phyloP scores from a whole-genome alignment of 2,329 filamentous ascomycete species.

The Phaeoacremonium minimum region DNA sequence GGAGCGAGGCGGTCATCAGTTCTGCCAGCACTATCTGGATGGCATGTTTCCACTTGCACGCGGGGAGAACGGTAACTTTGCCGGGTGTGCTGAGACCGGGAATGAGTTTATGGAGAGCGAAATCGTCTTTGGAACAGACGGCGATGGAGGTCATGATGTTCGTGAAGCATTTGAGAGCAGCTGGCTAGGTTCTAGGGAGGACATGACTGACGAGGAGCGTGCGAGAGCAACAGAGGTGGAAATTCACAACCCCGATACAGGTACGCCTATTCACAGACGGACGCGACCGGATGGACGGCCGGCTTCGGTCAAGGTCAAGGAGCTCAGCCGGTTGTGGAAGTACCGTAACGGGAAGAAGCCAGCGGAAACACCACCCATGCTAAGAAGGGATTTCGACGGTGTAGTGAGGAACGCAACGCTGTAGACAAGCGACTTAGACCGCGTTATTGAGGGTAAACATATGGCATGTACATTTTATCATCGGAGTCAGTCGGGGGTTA shows the following conservation, averaged over 20 bases:
- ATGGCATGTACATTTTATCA: too few relatives aligned
- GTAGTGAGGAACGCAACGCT: conserved; percentile 33
- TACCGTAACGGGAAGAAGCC: conserved; percentile 58
- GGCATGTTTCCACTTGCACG: conserved; percentile 53
- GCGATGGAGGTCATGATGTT: conserved; percentile 35
- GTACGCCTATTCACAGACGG: conserved; percentile 2
- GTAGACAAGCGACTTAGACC: too few relatives aligned
- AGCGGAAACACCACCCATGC: conserved; percentile 30
- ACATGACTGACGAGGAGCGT: conserved; percentile 29
- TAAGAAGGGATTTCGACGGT: too few relatives aligned
- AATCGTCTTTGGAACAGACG: conserved; percentile 39
- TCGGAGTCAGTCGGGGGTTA: too few relatives aligned
- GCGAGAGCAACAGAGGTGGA: conserved; percentile 19
- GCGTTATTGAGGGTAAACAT: too few relatives aligned
- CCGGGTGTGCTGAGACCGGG: conserved; percentile 20
- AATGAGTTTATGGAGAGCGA: conserved; percentile 60
- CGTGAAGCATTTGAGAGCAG: conserved; percentile 43
- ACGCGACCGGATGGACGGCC: conserved; percentile 15
- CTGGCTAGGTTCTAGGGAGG: conserved; percentile 34
- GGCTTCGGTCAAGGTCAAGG: conserved; percentile 46
- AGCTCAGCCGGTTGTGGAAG: conserved; percentile 58
- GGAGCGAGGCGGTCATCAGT: conserved; percentile 50
- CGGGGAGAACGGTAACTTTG: conserved; percentile 31
- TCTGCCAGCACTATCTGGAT: conserved; percentile 58
- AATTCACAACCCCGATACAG: conserved; percentile 18